Percentiles rank a stretch among this genome's conserved stretches.
Conservation (phyloP, 345 rosid species). For the Tarenaya hassleriana region DNA sequence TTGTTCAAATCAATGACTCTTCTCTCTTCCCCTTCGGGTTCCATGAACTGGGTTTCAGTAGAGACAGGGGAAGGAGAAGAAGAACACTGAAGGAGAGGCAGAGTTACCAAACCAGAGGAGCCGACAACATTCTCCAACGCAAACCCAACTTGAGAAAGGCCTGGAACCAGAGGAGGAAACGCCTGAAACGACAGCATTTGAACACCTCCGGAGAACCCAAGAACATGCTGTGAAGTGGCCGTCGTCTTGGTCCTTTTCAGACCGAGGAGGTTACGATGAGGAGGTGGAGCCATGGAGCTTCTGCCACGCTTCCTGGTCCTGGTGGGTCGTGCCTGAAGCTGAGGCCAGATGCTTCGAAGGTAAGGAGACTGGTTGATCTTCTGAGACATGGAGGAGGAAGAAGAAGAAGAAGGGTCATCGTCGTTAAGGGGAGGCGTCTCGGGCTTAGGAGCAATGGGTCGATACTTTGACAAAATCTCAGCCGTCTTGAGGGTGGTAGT, state of each 20-base stretch:
- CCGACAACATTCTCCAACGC: constrained; percentile 27
- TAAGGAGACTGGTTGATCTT: constrained; percentile 73
- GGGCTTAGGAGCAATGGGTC: constrained; percentile 93
- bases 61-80: constrained; percentile 27
- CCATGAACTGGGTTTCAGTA: constrained; percentile 44
- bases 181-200: neutral
- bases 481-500: constrained; percentile 60
- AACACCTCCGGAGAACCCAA: too few species aligned
- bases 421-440: constrained; percentile 30
- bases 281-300: constrained; percentile 38
- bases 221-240: constrained; percentile 4
- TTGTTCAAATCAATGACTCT: constrained; percentile 54
- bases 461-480: constrained; percentile 86
- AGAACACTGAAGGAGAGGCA: constrained; percentile 66
- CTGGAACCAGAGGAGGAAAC: too few species aligned
- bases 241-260: constrained; percentile 46
- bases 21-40: constrained; percentile 20
- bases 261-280: constrained; percentile 25
- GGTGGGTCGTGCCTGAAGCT: constrained; percentile 78
- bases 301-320: constrained; percentile 87
- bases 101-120: constrained; percentile 55
- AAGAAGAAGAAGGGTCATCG: constrained; percentile 34
- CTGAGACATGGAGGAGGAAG: too few species aligned
- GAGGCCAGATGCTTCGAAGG: constrained; percentile 75
- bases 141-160: constrained; percentile 22